These are phyloP conservation scores for Leucocoprinus birnbaumii DNA, from an alignment of 768 basidiomycete species.

Conservation along the genomic window DNA sequence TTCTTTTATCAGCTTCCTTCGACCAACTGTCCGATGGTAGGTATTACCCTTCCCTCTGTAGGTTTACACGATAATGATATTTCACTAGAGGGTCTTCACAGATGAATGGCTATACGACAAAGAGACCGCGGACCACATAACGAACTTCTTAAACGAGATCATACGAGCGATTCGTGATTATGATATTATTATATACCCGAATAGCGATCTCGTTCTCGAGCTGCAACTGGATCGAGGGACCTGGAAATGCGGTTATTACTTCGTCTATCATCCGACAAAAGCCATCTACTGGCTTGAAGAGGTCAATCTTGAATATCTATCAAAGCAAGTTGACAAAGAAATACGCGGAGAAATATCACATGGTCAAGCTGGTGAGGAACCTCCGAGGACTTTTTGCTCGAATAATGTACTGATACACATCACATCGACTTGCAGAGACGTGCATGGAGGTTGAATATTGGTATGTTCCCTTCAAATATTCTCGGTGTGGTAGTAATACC, in stretches of 20 bases:
- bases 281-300: slow-evolving; percentile 5
- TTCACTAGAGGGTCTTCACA: neutral
- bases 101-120: slow-evolving; percentile 3
- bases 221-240: neutral
- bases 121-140: neutral
- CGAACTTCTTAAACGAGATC: neutral
- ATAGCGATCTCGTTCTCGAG: slow-evolving; percentile 6
- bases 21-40: neutral
- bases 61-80: neutral
- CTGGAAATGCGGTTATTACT: slow-evolving; percentile 6
- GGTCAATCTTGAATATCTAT: neutral
- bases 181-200: neutral
- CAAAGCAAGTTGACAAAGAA: neutral
- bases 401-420: neutral
- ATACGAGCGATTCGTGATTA: neutral
- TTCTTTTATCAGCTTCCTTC: neutral
- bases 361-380: neutral
- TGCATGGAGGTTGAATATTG: slow-evolving; percentile 8
- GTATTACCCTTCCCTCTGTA: neutral
- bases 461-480: neutral
- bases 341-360: neutral
- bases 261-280: neutral
- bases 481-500: neutral
- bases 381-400: no score
- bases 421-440: neutral